Evolutionary conservation across 2,329 filamentous ascomycete species (phyloP).

Genomic region (Claviceps lovelessii): DNA sequence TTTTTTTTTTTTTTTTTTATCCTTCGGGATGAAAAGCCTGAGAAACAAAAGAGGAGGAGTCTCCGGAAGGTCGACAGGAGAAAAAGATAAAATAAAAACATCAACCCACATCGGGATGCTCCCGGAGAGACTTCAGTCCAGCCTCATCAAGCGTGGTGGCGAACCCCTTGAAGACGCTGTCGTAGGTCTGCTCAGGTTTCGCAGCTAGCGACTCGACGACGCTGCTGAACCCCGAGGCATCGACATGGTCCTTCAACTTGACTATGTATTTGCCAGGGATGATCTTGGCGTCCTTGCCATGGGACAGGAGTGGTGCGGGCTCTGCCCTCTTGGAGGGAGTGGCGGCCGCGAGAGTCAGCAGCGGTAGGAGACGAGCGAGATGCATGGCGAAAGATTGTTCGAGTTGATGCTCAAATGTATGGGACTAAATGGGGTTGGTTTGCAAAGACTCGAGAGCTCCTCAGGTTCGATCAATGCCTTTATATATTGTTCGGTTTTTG

Average conservation of each 20-base stretch:
- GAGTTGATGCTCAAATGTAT: background rate
- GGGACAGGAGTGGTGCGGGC: conserved; percentile 10
- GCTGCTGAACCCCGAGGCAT: conserved; percentile 4
- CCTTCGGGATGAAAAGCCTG: too few species aligned
- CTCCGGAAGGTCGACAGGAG: too few species aligned
- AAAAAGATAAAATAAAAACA: too few species aligned
- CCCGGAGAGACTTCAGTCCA: conserved; percentile 8
- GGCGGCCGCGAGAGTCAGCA: conserved; percentile 8
- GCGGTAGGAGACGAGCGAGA: conserved; percentile 7
- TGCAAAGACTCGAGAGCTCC: background rate
- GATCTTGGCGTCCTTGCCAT: conserved; percentile 3
- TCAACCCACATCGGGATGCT: conserved; percentile 11
- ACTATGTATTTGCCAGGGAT: conserved; percentile 17
- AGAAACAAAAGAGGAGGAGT: too few species aligned
- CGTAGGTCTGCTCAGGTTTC: conserved; percentile 12
- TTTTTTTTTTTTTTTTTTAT: background rate
- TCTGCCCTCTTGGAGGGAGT: conserved; percentile 7
- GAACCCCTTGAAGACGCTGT: conserved; percentile 13
- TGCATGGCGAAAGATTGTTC: conserved; percentile 4
- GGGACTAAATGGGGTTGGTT: background rate
- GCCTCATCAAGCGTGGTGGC: conserved; percentile 9
- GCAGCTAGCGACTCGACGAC: conserved; percentile 8
- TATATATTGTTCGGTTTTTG: background rate
- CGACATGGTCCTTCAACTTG: conserved; percentile 11
- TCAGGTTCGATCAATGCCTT: background rate